A percentile compares a stretch with the other conserved stretches of the same genome.
These are phyloP conservation scores for Aspergillus sergii DNA, from an alignment of 2,329 filamentous ascomycete genomes.

Conservation along the genomic window DNA sequence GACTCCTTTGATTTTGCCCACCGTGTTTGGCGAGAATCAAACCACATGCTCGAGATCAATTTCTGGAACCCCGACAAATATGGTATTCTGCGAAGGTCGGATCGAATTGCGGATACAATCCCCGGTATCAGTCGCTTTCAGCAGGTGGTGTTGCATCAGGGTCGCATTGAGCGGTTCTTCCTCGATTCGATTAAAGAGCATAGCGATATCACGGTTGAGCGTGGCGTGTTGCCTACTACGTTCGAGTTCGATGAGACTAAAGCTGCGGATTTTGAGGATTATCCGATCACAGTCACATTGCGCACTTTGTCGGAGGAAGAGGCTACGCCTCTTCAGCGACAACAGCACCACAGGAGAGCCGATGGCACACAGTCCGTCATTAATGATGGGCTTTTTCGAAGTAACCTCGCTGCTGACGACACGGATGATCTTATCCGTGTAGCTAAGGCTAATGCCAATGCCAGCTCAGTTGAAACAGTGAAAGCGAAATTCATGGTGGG, in stretches of 20 bases:
- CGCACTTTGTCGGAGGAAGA: conserved; percentile 62
- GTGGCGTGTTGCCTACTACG: conserved; percentile 59
- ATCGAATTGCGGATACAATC: conserved; percentile 65
- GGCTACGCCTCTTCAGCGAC: conserved; percentile 38
- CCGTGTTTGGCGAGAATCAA: neutral
- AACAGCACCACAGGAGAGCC: conserved; percentile 43
- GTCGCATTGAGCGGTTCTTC: conserved; percentile 69
- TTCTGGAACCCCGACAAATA: conserved; percentile 61
- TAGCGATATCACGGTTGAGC: conserved; percentile 60
- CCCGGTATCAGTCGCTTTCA: conserved; percentile 64
- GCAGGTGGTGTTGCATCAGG: conserved; percentile 71
- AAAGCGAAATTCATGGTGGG: conserved; percentile 67
- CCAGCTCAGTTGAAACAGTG: conserved; percentile 43
- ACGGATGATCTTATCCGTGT: conserved; percentile 53
- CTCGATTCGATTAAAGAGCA: conserved; percentile 61
- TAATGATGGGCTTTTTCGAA: conserved; percentile 62
- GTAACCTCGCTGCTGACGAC: conserved; percentile 61
- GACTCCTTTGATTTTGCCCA: conserved; percentile 1
- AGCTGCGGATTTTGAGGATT: conserved; percentile 52
- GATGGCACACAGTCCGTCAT: conserved; percentile 32
- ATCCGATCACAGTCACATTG: conserved; percentile 64
- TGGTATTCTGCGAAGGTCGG: conserved; percentile 60
- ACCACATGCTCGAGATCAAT: neutral
- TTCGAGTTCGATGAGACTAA: conserved; percentile 57
- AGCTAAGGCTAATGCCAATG: conserved; percentile 3